Conservation (phyloP, 352 stramenopile species). For the Globisporangium spinosum region DNA sequence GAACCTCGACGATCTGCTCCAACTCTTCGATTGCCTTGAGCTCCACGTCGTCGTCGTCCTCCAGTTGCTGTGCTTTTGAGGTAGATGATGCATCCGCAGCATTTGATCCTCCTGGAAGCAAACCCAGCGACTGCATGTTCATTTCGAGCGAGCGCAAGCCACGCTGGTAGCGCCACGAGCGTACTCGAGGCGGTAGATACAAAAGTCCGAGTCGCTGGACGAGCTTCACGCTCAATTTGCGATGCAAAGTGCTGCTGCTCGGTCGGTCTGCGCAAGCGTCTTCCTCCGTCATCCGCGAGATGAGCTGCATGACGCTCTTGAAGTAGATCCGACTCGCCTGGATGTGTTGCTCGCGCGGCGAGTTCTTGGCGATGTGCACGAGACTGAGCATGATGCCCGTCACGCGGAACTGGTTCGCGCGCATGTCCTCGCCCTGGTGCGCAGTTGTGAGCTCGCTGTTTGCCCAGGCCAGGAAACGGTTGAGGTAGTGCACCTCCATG, state of each 20-base stretch:
- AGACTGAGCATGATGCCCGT: slow-evolving; percentile 81
- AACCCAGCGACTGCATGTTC: slow-evolving; percentile 75
- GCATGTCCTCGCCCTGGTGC: slow-evolving; percentile 30
- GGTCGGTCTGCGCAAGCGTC: slow-evolving; percentile 33
- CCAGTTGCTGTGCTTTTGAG: slow-evolving; percentile 12
- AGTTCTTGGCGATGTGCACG: slow-evolving; percentile 77
- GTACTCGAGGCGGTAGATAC: slow-evolving; percentile 93
- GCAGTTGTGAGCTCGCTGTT: slow-evolving; percentile 52
- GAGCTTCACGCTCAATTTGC: slow-evolving; percentile 96
- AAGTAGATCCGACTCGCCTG: slow-evolving; percentile 74
- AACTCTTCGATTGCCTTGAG: slow-evolving; percentile 93
- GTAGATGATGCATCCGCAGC: not conserved
- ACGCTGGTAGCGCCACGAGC: slow-evolving; percentile 95
- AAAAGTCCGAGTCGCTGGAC: slow-evolving; percentile 93
- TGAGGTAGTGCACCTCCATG: slow-evolving; percentile 89
- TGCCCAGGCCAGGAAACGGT: slow-evolving; percentile 90
- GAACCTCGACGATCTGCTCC: slow-evolving; percentile 95
- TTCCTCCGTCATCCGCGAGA: slow-evolving; percentile 54
- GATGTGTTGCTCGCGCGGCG: slow-evolving; percentile 68
- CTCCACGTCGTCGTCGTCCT: slow-evolving; percentile 42
- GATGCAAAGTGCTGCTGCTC: slow-evolving; percentile 80
- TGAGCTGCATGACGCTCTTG: slow-evolving; percentile 61
- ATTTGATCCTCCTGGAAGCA: slow-evolving; percentile 17
- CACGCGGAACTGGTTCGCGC: slow-evolving; percentile 69
- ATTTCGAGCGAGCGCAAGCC: slow-evolving; percentile 91